Percentiles rank a stretch among this genome's conserved stretches.
phyloP scores from a whole-genome alignment of 2,329 filamentous ascomycete genomes.

The Thielaviopsis euricoi region DNA sequence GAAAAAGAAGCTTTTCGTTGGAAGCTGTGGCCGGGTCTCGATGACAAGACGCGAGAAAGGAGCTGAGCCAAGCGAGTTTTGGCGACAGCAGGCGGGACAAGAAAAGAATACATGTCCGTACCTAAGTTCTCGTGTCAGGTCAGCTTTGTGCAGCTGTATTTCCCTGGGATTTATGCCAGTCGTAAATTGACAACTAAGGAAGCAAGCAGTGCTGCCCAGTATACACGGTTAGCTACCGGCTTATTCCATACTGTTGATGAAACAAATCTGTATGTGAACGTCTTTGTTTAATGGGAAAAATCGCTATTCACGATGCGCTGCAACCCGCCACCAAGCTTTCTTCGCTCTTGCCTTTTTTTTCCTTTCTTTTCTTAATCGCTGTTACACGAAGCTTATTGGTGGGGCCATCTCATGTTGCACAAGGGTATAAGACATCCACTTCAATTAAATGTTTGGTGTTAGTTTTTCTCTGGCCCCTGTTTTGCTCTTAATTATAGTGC shows the following conservation, averaged over 20 bases:
- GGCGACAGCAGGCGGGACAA: neutral
- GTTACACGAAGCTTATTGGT: neutral
- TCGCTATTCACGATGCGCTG: neutral
- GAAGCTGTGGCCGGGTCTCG: neutral
- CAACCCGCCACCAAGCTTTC: neutral
- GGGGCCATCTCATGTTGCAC: neutral
- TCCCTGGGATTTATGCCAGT: neutral
- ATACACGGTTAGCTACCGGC: too few species aligned
- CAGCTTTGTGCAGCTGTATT: neutral
- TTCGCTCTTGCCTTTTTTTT: neutral
- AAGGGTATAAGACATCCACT: neutral
- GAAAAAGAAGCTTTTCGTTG: neutral
- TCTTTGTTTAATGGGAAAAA: too few species aligned
- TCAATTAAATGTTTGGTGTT: neutral
- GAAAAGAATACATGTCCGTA: neutral
- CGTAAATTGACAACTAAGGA: too few species aligned
- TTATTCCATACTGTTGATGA: too few species aligned
- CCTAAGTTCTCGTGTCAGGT: neutral
- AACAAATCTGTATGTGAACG: too few species aligned
- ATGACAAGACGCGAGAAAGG: neutral
- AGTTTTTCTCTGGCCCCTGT: neutral
- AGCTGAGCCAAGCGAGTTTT: neutral
- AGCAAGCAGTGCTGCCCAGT: too few species aligned
- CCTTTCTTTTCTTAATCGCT: neutral
- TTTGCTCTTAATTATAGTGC: neutral